Conservation (phyloP, 768 basidiomycete genomes). For the Rhodotorula taiwanensis region DNA sequence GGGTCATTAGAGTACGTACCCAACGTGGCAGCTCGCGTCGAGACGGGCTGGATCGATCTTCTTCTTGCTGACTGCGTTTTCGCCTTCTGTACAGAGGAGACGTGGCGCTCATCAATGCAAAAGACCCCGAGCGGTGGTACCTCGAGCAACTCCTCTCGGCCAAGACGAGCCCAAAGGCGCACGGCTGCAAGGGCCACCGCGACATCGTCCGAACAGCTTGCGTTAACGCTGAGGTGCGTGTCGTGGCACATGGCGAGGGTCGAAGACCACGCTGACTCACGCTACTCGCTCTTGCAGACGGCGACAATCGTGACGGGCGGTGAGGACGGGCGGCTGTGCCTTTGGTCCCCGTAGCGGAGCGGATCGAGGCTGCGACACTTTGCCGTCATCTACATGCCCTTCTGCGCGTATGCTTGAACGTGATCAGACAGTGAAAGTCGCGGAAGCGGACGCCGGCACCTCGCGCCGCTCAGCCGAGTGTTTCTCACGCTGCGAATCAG, state of each 20-base stretch:
- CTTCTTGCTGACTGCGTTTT: no score
- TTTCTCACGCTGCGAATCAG: no score
- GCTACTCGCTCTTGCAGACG: conserved; percentile 1
- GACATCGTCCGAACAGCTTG: conserved; percentile 38
- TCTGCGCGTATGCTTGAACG: no score
- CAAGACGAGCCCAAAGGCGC: conserved; percentile 19
- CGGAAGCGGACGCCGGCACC: no score
- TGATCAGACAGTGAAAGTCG: no score
- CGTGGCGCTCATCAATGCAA: conserved; percentile 33
- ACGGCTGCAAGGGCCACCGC: conserved; percentile 29
- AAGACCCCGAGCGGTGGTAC: conserved; percentile 26
- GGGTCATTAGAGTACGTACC: conserved; percentile 31
- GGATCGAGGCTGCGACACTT: no score
- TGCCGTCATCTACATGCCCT: no score
- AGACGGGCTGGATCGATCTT: no score
- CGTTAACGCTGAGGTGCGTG: conserved; percentile 26
- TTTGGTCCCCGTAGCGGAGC: conserved; percentile 26
- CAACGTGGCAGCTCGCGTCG: no score
- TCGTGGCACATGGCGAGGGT: not conserved
- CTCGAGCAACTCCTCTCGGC: conserved; percentile 34
- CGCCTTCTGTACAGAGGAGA: conserved; percentile 18
- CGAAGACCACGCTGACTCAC: no score
- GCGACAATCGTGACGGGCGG: conserved; percentile 35
- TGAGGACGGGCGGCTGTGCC: conserved; percentile 38
- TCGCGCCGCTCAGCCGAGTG: no score